Conservation (phyloP, 176 grass and related monocot genomes). For the Aegilops bicornis region DNA sequence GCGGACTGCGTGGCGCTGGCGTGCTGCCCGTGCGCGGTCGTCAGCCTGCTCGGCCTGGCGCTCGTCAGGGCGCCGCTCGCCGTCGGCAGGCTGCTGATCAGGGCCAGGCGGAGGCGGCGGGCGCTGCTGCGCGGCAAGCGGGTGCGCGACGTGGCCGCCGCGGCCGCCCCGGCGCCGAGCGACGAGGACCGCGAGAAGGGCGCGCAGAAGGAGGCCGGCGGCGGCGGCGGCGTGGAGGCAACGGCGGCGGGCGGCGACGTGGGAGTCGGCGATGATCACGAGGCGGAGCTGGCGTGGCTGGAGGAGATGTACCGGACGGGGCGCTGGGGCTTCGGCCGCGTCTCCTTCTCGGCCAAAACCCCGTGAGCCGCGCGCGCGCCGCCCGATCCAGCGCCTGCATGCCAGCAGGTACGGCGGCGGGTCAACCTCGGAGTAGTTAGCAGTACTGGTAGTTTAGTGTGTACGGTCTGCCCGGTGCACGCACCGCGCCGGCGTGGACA, state of each 20-base stretch:
- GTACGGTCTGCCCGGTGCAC: not conserved
- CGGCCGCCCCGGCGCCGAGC: not conserved
- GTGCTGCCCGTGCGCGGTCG: conserved; percentile 70
- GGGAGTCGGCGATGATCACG: not conserved
- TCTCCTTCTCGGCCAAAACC: conserved; percentile 54
- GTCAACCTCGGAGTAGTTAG: no score
- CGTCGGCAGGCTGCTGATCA: conserved; percentile 35
- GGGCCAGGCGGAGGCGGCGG: conserved; percentile 5
- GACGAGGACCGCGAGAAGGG: not conserved
- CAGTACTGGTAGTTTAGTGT: no score
- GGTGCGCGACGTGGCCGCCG: conserved; percentile 31
- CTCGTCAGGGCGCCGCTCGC: conserved; percentile 64
- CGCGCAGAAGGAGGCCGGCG: not conserved
- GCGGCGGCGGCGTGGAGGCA: not conserved
- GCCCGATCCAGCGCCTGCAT: not conserved
- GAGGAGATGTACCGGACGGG: conserved; percentile 66
- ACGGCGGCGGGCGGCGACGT: not conserved
- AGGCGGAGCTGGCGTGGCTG: conserved; percentile 46
- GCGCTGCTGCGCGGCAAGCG: conserved; percentile 29
- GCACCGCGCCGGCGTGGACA: not conserved
- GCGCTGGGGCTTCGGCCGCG: conserved; percentile 84
- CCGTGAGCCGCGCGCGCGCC: conserved; percentile 27
- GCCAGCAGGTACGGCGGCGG: not conserved
- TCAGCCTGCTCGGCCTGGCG: conserved; percentile 46
- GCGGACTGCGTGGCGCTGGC: conserved; percentile 76